Evolutionary conservation across 176 grass and related monocot species (phyloP), one percentile per base, ranked within the genome.

Genomic region (Areca catechu): DNA sequence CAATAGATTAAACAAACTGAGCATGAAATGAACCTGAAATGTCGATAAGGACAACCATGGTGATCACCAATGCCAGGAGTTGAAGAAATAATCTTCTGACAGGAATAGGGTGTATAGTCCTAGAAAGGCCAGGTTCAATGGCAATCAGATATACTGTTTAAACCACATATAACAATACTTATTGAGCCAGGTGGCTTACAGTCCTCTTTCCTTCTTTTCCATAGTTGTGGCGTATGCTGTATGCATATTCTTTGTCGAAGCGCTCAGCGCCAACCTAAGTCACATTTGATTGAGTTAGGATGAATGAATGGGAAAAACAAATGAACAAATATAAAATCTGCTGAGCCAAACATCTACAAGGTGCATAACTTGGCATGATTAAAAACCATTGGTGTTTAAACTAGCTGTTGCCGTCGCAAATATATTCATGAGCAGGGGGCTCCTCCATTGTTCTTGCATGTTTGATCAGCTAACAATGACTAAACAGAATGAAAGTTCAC

Each of bases 41-140:
- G 87, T 23, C 93, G 87, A 71, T 80, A 92, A 55, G 87, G 93
- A 23, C 87, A 98, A 63, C 93, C 93, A 70, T 98, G 93, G 65
- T 98, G 87, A 76, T 98, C 93, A 51, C 93, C 86, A 78, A 79
- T 79, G 61, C 86, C 75, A 85, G 87, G 93, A 25, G 93, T 98
- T 16, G 87, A 81, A 68, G 65, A 80, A 62, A 98, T 98, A 61
- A 98, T 78, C 73, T 92, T 98, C 73, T 98, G 87, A 58, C 93
- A 98, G n/a, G 93, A 85, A 75, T 82, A 98, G 30, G 93, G 84
- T 56, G 81, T 98, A 51, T 98, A 98, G 85, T 98, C 93, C 93
- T 98, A 77, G 54, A 75, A 52, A 18, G 81, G 51, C 62, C 67
- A 62, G 34, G 34, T 43, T 43, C 55, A 22, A 71, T 43, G 56